phyloP scores from a whole-genome alignment of 2,329 filamentous ascomycete genomes.

The Cordyceps pruinosa region DNA sequence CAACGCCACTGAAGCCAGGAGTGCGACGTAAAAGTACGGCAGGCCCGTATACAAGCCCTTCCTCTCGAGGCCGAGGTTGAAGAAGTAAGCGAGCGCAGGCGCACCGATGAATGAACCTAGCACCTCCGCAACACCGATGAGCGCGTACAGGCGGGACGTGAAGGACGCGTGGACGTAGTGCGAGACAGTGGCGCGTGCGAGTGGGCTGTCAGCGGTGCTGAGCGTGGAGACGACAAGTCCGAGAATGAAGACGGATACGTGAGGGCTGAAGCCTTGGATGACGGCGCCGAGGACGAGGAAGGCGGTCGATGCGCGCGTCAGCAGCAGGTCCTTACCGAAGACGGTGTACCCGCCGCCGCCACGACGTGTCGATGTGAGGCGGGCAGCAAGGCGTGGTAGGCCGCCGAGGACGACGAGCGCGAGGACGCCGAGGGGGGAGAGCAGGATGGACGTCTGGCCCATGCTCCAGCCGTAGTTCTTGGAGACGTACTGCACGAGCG shows the following conservation, averaged over 20 bases:
- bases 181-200: slow-evolving; percentile 34
- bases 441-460: slow-evolving; percentile 33
- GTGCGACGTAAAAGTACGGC: slow-evolving; percentile 33
- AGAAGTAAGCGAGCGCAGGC: slow-evolving; percentile 33
- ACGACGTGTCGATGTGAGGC: slow-evolving; percentile 26
- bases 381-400: slow-evolving; percentile 29
- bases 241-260: slow-evolving; percentile 28
- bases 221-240: slow-evolving; percentile 32
- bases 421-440: slow-evolving; percentile 34
- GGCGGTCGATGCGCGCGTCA: slow-evolving; percentile 27
- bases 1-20: slow-evolving; percentile 24
- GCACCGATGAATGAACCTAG: slow-evolving; percentile 33
- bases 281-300: slow-evolving; percentile 27
- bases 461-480: slow-evolving; percentile 38
- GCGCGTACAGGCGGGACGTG: slow-evolving; percentile 35
- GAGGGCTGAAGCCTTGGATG: slow-evolving; percentile 28
- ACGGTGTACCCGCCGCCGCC: slow-evolving; percentile 20
- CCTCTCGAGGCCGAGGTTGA: slow-evolving; percentile 28
- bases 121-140: slow-evolving; percentile 34
- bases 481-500: slow-evolving; percentile 36
- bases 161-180: slow-evolving; percentile 31
- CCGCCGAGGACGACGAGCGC: slow-evolving; percentile 30
- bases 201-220: slow-evolving; percentile 31
- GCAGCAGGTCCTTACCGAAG: slow-evolving; percentile 32
- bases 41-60: slow-evolving; percentile 32